Conservation (phyloP, 2,329 filamentous ascomycete species). For the Tolypocladium capitatum region DNA sequence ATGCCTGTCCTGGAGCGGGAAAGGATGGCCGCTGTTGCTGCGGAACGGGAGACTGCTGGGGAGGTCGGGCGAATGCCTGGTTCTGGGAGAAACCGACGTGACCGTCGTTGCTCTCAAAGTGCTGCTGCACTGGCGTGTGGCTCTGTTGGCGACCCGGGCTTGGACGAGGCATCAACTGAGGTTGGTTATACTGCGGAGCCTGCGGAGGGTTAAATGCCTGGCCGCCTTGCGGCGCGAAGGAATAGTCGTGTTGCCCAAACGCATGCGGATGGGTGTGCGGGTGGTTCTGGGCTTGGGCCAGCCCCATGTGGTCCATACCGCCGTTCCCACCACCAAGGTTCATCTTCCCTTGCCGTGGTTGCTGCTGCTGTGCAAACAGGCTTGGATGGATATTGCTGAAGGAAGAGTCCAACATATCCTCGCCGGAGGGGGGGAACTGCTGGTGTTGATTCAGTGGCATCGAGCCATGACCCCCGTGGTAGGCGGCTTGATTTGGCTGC, state of each 20-base stretch:
- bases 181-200: constrained; percentile 18
- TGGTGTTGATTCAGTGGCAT: constrained; percentile 16
- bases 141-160: constrained; percentile 17
- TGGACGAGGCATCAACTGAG: constrained; percentile 20
- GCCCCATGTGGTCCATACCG: constrained; percentile 11
- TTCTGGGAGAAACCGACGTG: constrained; percentile 13
- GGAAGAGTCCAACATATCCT: constrained; percentile 23
- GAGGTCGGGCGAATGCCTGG: constrained; percentile 12
- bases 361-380: constrained; percentile 20
- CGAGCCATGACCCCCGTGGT: constrained; percentile 17
- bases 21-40: constrained; percentile 16
- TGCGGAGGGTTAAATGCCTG: constrained; percentile 17
- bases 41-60: constrained; percentile 17
- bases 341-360: constrained; percentile 11
- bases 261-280: constrained; percentile 16
- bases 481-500: constrained; percentile 15
- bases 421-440: constrained; percentile 19
- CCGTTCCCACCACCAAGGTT: constrained; percentile 8
- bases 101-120: constrained; percentile 14
- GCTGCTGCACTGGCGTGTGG: constrained; percentile 21
- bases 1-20: constrained; percentile 8
- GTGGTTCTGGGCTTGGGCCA: constrained; percentile 19
- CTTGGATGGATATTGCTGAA: constrained; percentile 24
- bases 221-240: constrained; percentile 19
- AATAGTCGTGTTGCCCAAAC: constrained; percentile 20